Conservation (phyloP, 2,329 filamentous ascomycete genomes). For the Colletotrichum falcatum region DNA sequence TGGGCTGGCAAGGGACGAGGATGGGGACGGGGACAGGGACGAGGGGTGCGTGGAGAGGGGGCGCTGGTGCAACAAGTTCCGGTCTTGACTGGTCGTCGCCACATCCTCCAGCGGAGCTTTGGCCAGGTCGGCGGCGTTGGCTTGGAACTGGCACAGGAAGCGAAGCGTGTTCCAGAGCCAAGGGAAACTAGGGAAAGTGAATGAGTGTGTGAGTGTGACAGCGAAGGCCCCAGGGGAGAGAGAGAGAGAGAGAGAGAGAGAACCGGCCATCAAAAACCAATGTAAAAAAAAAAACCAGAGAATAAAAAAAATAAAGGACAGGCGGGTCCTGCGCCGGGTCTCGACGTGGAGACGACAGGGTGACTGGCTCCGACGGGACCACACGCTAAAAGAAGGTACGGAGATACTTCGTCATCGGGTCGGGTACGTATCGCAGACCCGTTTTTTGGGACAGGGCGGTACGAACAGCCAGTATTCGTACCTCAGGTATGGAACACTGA, state of each 20-base stretch:
- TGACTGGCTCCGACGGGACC: constrained; percentile 9
- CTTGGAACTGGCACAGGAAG: background rate
- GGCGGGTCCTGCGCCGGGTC: constrained; percentile 15
- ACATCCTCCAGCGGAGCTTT: background rate
- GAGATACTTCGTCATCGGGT: constrained; percentile 8
- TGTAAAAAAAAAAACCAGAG: background rate
- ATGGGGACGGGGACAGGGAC: no score
- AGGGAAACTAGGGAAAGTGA: no score
- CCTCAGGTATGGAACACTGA: no score
- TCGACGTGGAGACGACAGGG: constrained; percentile 35
- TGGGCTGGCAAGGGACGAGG: background rate
- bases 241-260: background rate
- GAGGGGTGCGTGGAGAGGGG: background rate
- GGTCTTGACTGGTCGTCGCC: background rate
- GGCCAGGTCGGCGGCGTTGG: constrained; percentile 3
- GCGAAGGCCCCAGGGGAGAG: no score
- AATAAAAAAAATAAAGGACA: constrained; percentile 7
- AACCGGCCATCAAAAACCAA: no score
- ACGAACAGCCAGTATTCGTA: no score
- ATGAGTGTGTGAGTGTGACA: no score
- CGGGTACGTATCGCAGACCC: constrained; percentile 4
- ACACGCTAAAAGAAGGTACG: constrained; percentile 25
- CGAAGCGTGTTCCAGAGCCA: background rate
- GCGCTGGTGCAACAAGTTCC: constrained; percentile 9
- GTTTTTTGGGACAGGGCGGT: constrained; percentile 23